Evolutionary conservation across 192 early-diverging fungal species (phyloP).

Genomic region (Backusella luteola): DNA sequence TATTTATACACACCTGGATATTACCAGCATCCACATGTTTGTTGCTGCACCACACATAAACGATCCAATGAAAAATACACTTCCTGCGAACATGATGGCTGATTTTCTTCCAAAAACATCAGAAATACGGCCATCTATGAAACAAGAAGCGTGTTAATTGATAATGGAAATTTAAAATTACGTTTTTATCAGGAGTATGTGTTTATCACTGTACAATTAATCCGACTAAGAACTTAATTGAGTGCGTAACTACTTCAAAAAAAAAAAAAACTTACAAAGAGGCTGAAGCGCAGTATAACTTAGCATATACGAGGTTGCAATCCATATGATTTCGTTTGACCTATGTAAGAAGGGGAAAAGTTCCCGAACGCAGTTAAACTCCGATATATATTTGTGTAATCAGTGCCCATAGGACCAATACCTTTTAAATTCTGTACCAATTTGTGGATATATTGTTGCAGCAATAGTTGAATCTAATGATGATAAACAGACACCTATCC

Average conservation of each 20-base stretch:
- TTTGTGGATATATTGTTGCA: conserved; percentile 31
- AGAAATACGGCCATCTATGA: conserved; percentile 52
- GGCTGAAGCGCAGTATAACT: conserved; percentile 77
- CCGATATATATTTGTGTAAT: neutral
- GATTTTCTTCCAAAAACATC: conserved; percentile 82
- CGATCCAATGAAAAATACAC: conserved; percentile 67
- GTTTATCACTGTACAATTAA: neutral
- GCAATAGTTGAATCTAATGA: conserved; percentile 36
- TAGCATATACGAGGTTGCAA: conserved; percentile 74
- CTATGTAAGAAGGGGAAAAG: neutral
- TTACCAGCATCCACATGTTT: conserved; percentile 49
- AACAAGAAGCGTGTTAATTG: neutral
- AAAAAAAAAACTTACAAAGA: conserved; percentile 48
- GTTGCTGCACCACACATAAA: conserved; percentile 63
- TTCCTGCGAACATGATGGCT: conserved; percentile 56
- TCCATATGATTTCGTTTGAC: conserved; percentile 72
- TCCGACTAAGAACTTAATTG: neutral
- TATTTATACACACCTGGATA: conserved; percentile 38
- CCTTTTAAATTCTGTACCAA: conserved; percentile 38
- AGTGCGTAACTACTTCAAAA: neutral
- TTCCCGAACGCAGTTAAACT: conserved; percentile 20
- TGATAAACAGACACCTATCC: conserved; percentile 30
- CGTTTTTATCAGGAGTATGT: neutral
- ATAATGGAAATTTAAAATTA: neutral
- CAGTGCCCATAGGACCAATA: neutral